Conservation (phyloP, 805 yeast genomes). For the Saccharomycopsis microspora region DNA sequence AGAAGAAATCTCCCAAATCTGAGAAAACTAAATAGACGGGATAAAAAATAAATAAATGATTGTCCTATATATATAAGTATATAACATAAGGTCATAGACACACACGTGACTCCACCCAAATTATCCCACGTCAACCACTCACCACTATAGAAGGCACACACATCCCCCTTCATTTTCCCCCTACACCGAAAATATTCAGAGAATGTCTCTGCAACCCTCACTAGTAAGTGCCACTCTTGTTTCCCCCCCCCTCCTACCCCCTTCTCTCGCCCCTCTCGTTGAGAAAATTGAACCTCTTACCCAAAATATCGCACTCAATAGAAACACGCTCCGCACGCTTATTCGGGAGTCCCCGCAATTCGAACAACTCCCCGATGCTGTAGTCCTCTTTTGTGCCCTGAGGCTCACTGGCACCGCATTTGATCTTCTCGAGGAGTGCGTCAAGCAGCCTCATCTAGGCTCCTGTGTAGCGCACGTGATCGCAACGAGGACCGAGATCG, state of each 20-base stretch:
- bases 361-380: slow-evolving; percentile 2
- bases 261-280: not conserved
- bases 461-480: not conserved
- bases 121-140: no score
- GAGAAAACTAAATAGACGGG: not conserved
- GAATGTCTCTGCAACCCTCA: no score
- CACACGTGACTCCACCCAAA: no score
- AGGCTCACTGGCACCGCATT: slow-evolving; percentile 1
- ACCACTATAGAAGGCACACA: no score
- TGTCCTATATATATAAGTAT: not conserved
- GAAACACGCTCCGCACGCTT: slow-evolving; percentile 1
- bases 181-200: no score
- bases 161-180: no score
- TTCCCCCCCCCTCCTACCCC: not conserved
- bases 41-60: not conserved
- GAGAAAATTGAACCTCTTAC: not conserved
- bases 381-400: slow-evolving; percentile 10
- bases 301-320: slow-evolving; percentile 11
- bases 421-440: not conserved
- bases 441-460: not conserved
- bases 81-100: not conserved
- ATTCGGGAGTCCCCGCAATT: slow-evolving; percentile 9
- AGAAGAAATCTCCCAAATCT: no score
- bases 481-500: not conserved
- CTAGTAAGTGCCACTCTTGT: not conserved